These are phyloP conservation scores for Setaria viridis DNA, from an alignment of 202 grass and related monocot genomes.

Conservation along the genomic window DNA sequence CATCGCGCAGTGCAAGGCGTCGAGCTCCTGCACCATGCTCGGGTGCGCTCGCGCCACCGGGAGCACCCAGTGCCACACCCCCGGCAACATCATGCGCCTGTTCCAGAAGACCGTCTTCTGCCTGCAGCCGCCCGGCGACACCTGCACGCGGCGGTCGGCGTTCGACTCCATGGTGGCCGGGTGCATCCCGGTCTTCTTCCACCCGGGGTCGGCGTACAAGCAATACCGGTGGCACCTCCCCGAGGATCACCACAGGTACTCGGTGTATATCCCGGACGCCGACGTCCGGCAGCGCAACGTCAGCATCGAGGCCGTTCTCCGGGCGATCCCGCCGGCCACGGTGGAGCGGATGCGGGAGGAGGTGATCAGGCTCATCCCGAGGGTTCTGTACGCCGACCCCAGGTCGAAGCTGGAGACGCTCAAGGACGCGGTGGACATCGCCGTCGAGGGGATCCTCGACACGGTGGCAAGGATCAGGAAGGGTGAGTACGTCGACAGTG, in stretches of 20 bases:
- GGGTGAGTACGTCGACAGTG: not conserved
- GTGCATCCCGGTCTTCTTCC: conserved; percentile 2
- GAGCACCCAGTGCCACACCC: not conserved
- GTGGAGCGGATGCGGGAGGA: not conserved
- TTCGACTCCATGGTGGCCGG: conserved; percentile 2
- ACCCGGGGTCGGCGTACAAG: not conserved
- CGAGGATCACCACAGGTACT: not conserved
- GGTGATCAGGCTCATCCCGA: not conserved
- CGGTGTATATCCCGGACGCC: conserved; percentile 7
- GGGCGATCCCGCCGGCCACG: not conserved
- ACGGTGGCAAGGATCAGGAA: not conserved
- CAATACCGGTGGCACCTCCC: not conserved
- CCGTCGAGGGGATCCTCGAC: not conserved
- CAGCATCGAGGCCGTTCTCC: not conserved
- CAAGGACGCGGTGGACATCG: conserved; percentile 1
- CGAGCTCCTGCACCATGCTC: not conserved
- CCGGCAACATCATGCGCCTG: not conserved
- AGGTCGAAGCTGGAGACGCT: not conserved
- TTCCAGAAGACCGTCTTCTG: not conserved
- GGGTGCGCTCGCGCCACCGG: not conserved
- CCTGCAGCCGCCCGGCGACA: not conserved
- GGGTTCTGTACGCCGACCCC: not conserved
- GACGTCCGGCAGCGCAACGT: not conserved
- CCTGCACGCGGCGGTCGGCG: not conserved
- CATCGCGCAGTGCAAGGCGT: conserved; percentile 3